Evolutionary conservation across 2,329 filamentous ascomycete genomes (phyloP).

Genomic region (Penicillium sp.): DNA sequence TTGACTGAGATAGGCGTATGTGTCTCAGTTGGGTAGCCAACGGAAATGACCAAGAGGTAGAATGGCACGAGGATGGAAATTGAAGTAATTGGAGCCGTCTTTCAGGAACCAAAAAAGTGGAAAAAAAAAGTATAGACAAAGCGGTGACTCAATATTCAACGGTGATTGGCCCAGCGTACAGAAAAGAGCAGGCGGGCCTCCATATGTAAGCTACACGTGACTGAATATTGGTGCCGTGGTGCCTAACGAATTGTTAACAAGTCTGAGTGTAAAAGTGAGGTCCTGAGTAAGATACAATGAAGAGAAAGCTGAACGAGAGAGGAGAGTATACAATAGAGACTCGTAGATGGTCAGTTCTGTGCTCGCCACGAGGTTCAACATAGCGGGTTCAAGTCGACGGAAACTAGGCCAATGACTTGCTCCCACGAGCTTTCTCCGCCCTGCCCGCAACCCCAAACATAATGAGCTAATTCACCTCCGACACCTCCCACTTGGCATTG

Average conservation of each 20-base stretch:
- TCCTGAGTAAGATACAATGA: not conserved
- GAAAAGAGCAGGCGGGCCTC: slow-evolving; percentile 8
- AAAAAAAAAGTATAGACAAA: slow-evolving; percentile 29
- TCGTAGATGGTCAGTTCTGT: not conserved
- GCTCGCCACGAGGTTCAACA: not conserved
- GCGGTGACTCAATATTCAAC: slow-evolving; percentile 27
- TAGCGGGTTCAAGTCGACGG: not conserved
- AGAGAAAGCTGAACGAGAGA: not conserved
- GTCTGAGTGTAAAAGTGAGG: not conserved
- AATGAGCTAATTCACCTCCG: slow-evolving; percentile 35
- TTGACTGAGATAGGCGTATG: not conserved
- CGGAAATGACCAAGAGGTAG: not conserved
- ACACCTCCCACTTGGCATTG: slow-evolving; percentile 22
- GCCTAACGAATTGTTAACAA: not conserved
- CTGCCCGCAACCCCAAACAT: slow-evolving; percentile 34
- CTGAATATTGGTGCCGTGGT: not conserved
- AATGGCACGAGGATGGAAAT: slow-evolving; percentile 3
- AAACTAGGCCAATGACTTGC: slow-evolving; percentile 26
- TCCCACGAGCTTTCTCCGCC: slow-evolving; percentile 36
- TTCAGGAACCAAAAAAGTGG: slow-evolving; percentile 25
- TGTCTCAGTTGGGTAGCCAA: not conserved
- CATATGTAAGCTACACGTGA: slow-evolving; percentile 3
- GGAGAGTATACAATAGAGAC: not conserved
- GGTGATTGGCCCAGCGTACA: slow-evolving; percentile 28
- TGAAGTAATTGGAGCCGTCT: slow-evolving; percentile 14